Evolutionary conservation across 225 moss, liverwort and hornwort species (phyloP).

Genomic region (Asterella californica): DNA sequence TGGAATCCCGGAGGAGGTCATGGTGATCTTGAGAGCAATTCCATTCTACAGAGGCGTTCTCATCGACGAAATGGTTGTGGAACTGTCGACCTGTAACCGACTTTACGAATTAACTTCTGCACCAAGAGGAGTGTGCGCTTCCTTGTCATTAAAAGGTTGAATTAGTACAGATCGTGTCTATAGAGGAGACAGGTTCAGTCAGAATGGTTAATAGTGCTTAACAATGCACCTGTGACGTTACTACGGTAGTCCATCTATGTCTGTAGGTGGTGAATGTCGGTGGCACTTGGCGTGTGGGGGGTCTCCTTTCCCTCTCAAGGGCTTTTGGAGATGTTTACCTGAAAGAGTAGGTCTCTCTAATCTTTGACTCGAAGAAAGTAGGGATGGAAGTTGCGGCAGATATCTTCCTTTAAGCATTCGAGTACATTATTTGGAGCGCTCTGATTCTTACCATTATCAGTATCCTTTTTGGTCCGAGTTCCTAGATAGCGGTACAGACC

Average conservation of each 20-base stretch:
- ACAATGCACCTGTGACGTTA: background rate
- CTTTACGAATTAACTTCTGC: background rate
- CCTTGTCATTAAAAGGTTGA: background rate
- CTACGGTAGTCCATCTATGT: background rate
- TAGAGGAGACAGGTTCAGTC: background rate
- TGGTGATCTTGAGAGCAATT: no score
- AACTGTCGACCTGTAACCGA: no score
- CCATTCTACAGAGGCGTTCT: no score
- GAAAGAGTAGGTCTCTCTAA: constrained; percentile 55
- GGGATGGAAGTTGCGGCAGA: background rate
- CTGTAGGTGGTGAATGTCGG: constrained; percentile 79
- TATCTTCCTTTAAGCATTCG: background rate
- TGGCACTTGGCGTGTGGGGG: constrained; percentile 90
- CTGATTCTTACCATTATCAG: background rate
- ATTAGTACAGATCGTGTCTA: background rate
- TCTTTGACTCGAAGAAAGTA: background rate
- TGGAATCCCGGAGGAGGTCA: no score
- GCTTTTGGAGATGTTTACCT: constrained; percentile 94
- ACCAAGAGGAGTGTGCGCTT: background rate
- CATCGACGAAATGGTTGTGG: no score
- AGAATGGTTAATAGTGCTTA: background rate
- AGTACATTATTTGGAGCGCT: background rate
- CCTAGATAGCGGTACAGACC: background rate
- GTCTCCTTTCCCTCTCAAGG: constrained; percentile 78
- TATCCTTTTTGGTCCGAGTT: background rate